Evolutionary conservation across 192 early-diverging fungal species (phyloP).

Genomic region (Backusella mclennaniae): DNA sequence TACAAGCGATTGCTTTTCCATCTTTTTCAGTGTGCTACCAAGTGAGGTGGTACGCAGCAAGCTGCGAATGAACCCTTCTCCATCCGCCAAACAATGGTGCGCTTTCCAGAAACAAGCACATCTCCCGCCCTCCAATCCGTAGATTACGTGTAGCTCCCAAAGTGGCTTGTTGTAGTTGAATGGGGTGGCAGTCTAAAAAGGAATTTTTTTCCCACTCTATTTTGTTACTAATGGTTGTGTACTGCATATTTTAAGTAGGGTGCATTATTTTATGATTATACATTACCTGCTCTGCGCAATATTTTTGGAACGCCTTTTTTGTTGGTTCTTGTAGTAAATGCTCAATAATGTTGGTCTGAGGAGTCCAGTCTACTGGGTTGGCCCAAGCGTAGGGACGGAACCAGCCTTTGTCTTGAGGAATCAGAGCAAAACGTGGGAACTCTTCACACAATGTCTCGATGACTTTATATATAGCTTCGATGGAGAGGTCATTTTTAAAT

Average conservation of each 20-base stretch:
- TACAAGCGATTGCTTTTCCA: not conserved
- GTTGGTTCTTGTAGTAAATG: constrained; percentile 23
- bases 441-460: constrained; percentile 12
- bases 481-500: constrained; percentile 15
- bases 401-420: not conserved
- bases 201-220: not conserved
- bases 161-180: constrained; percentile 25
- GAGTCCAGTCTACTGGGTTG: not conserved
- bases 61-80: constrained; percentile 23
- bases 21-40: constrained; percentile 3
- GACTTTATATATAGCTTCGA: not conserved
- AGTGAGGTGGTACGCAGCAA: constrained; percentile 21
- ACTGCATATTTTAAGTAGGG: not conserved
- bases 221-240: not conserved
- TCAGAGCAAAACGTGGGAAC: constrained; percentile 20
- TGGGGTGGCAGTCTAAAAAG: constrained; percentile 16
- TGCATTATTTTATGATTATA: not conserved
- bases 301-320: constrained; percentile 13
- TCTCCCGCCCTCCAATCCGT: constrained; percentile 19
- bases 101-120: constrained; percentile 38
- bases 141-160: constrained; percentile 28
- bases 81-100: constrained; percentile 35
- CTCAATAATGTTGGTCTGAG: not conserved
- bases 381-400: constrained; percentile 11
- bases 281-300: constrained; percentile 5